Evolutionary conservation across 75 land plant genomes (phyloP).

Genomic region (Cupressus sempervirens): DNA sequence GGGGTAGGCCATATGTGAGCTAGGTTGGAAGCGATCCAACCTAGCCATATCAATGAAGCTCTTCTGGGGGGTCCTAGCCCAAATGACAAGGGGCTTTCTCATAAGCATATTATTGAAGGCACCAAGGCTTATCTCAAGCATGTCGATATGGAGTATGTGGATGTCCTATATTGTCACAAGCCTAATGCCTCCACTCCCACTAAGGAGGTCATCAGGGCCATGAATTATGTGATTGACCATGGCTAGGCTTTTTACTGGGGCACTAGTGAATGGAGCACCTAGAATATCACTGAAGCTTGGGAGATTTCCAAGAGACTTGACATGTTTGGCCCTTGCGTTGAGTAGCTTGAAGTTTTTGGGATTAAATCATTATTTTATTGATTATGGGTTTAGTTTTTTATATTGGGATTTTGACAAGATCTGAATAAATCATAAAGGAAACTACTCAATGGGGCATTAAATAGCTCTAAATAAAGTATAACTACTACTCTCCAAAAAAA

Average conservation of each 20-base stretch:
- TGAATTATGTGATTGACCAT: slow-evolving; percentile 91
- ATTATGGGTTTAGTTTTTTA: neutral
- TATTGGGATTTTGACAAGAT: too few relatives aligned
- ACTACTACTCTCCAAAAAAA: too few relatives aligned
- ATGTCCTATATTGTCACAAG: slow-evolving; percentile 79
- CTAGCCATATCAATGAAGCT: slow-evolving; percentile 92
- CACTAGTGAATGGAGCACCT: slow-evolving; percentile 94
- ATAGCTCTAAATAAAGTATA: too few relatives aligned
- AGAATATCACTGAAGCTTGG: slow-evolving; percentile 99
- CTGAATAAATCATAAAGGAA: too few relatives aligned
- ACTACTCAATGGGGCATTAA: too few relatives aligned
- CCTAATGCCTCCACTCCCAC: slow-evolving; percentile 81
- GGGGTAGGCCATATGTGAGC: slow-evolving; percentile 90
- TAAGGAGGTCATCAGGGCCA: slow-evolving; percentile 95
- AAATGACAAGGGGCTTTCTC: slow-evolving; percentile 90
- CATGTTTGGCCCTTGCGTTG: slow-evolving; percentile 79
- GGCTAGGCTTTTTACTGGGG: slow-evolving; percentile 99
- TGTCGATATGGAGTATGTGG: slow-evolving; percentile 95
- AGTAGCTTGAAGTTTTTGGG: slow-evolving; percentile 57
- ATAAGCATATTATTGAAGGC: slow-evolving; percentile 93
- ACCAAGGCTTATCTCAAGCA: slow-evolving; percentile 72
- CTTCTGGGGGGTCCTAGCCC: slow-evolving; percentile 96
- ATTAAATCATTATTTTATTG: neutral
- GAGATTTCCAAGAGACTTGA: slow-evolving; percentile 71
- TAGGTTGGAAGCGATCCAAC: slow-evolving; percentile 95